Evolutionary conservation across 2,329 filamentous ascomycete species (phyloP).

Genomic region (Aureobasidium subglaciale): DNA sequence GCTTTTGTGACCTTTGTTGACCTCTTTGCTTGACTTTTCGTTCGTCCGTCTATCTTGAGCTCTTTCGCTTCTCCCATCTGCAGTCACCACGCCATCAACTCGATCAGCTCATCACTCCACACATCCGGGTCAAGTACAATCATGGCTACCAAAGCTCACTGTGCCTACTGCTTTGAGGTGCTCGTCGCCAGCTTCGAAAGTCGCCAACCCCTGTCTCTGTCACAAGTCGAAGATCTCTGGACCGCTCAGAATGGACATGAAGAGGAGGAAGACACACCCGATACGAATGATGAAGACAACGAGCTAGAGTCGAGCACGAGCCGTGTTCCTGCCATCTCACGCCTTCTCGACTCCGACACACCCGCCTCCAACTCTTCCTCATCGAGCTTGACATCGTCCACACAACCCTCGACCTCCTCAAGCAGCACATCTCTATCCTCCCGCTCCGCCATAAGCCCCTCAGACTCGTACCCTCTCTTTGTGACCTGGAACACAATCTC

Average conservation of each 20-base stretch:
- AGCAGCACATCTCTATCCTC: constrained; percentile 40
- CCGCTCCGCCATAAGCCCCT: constrained; percentile 22
- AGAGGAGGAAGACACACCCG: constrained; percentile 23
- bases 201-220: constrained; percentile 59
- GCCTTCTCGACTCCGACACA: constrained; percentile 29
- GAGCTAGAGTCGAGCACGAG: constrained; percentile 12
- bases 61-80: not conserved
- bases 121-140: not conserved
- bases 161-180: constrained; percentile 86
- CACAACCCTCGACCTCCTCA: constrained; percentile 39
- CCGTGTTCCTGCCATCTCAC: constrained; percentile 38
- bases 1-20: constrained; percentile 1
- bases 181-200: constrained; percentile 68
- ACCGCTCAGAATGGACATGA: constrained; percentile 35
- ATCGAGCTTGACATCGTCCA: constrained; percentile 27
- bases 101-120: not conserved
- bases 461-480: constrained; percentile 62
- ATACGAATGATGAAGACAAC: constrained; percentile 18
- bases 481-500: constrained; percentile 84
- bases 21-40: not conserved
- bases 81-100: not conserved
- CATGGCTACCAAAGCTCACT: constrained; percentile 84
- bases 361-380: constrained; percentile 24
- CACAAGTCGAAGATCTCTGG: constrained; percentile 64
- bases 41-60: not conserved